phyloP scores from a whole-genome alignment of 768 basidiomycete genomes.

The Boletus insuetus region DNA sequence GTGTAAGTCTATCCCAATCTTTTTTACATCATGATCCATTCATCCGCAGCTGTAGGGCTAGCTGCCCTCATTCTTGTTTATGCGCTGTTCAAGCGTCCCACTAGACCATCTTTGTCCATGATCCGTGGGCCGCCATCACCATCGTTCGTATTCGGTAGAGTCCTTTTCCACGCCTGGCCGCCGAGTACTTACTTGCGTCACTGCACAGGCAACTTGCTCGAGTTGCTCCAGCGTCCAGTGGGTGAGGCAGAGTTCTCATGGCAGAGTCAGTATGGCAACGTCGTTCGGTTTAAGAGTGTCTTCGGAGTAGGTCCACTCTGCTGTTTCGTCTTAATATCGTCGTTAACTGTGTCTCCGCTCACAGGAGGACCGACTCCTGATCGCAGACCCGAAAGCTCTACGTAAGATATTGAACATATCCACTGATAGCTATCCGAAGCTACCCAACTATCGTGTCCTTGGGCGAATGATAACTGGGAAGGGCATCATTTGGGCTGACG shows the following conservation, averaged over 20 bases:
- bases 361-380: constrained; percentile 45
- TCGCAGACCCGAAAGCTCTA: constrained; percentile 46
- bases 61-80: background rate
- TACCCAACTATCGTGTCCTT: constrained; percentile 14
- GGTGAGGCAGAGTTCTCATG: constrained; percentile 30
- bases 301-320: constrained; percentile 17
- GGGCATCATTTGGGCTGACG: constrained; percentile 40
- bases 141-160: constrained; percentile 15
- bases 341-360: background rate
- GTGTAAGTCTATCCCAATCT: no score
- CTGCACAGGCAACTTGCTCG: constrained; percentile 23
- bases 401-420: constrained; percentile 38
- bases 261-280: constrained; percentile 27
- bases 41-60: background rate
- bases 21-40: no score
- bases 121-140: constrained; percentile 14
- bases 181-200: constrained; percentile 10
- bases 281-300: constrained; percentile 23
- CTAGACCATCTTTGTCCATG: constrained; percentile 8
- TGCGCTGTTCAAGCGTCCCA: background rate
- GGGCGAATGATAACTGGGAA: constrained; percentile 23
- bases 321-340: background rate
- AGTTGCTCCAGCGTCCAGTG: constrained; percentile 23
- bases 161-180: background rate
- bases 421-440: constrained; percentile 42